Evolutionary conservation across 208 protist genomes (phyloP), one percentile per base, ranked within the genome.

Genomic region (Trypanosoma scelopori): DNA sequence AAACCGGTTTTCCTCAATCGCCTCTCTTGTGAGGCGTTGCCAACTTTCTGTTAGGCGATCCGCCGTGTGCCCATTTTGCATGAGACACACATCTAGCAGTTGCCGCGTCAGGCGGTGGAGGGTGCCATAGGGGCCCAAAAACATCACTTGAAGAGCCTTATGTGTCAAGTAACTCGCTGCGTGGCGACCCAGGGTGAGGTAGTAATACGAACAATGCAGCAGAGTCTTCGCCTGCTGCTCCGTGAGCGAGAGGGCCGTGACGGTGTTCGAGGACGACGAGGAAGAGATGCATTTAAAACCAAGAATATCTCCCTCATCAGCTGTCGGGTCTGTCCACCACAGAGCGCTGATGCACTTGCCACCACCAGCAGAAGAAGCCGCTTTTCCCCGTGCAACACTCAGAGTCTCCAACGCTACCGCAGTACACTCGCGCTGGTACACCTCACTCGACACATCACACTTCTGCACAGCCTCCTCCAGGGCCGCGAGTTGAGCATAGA

Each of bases 101-200:
- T 88, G 81, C 12, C 65, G 71, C 13, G 71, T 69, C 53, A 91
- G 55, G 11, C 79, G 69, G 74, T 82, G 78, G 42, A 91, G 77
- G 15, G 69, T 66, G 59, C 89, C 89, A 61, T 89, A 85, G 12
- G 85, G 83, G 1, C 81, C 83, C 23, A 92, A 76, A 9, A 94
- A 70, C 35, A 81, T 78, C 23, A 94, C 63, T 62, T 94, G 89
- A 61, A 94, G 76, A 12, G 89, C 89, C 65, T 92, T 92, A 67
- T 91, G 85, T 18, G 84, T 89, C 49, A 92, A 65, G 49, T 86
- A 94, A 58, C 73, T 60, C 7, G 75, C 46, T 16, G 79, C 72
- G 78, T 81, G 79, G 45, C 57, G 78, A 5, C 74, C 77, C 1
- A 94, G 63, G 15, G 61, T 46, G 1, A 76, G 74, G 68, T 92